Evolutionary conservation across 306 rosid species (phyloP), one percentile per base, ranked within the genome.

Genomic region (Aeschynomene evenia): DNA sequence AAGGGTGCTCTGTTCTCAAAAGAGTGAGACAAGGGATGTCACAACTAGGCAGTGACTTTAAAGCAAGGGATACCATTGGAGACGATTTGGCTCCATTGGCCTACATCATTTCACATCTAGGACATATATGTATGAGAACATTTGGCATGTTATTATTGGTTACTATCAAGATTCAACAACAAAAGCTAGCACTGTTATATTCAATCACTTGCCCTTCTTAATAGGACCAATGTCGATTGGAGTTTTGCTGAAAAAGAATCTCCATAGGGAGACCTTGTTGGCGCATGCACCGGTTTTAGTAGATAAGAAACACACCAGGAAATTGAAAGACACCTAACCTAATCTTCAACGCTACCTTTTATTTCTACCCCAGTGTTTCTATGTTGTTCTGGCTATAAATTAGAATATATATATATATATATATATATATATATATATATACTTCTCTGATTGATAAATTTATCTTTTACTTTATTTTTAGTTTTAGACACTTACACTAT

Each of bases 141-240:
- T 65, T 74, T 74, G 78, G 26, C 45, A 53, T 39, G 68, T 21
- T 71, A 22, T 24, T 36, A 22, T 24, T 36, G 28, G 15, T 55
- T 21, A 6, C 50, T 46, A 4, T 43, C 8, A 43, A n/a, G 31
- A 28, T 26, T 22, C 3, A 10, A 18, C 22, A 19, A 11, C 7
- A 43, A 16, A 46, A 8, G 1, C n/a, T n/a, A n/a, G n/a, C 19
- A 23, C 21, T 15, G 52, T 48, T 26, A n/a, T 34, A n/a, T 45
- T 20, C 37, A 56, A 33, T 24, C 51, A 65, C 18, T 23, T 23
- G 9, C 11, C 15, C 66, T 21, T 20, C 10, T 3, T 37, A 14
- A n/a, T 14, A 48, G 28, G 12, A 52, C 52, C 62, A 9, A 28
- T 31, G 31, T 31, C 6, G 15, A 36, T 57, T 70, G 37, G 72